phyloP scores from a whole-genome alignment of 1,139 yeast species.

The Wickerhamomyces sp. region DNA sequence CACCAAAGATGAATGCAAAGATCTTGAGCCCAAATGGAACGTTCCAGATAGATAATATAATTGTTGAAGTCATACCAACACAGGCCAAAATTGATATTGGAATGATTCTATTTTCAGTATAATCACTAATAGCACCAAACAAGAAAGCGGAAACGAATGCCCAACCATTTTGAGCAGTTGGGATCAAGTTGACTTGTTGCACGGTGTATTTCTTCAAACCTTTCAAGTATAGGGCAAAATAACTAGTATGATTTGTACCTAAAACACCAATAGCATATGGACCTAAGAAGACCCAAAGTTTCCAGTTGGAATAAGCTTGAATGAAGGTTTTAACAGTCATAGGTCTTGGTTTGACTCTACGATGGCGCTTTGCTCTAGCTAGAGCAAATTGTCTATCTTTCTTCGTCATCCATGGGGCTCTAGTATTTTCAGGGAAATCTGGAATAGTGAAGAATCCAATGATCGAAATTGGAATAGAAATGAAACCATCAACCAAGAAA shows the following conservation, averaged over 20 bases:
- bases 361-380: constrained; percentile 4
- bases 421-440: constrained; percentile 38
- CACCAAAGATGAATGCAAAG: constrained; percentile 4
- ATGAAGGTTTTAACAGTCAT: constrained; percentile 1
- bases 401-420: constrained; percentile 6
- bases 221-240: constrained; percentile 20
- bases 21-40: constrained; percentile 3
- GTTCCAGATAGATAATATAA: constrained; percentile 2
- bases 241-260: constrained; percentile 5
- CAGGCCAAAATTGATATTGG: not conserved
- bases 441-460: constrained; percentile 26
- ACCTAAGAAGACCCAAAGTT: constrained; percentile 3
- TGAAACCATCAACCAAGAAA: constrained; percentile 30
- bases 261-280: constrained; percentile 3
- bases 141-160: constrained; percentile 3
- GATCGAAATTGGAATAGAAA: constrained; percentile 29
- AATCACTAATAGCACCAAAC: constrained; percentile 4
- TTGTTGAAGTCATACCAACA: not conserved
- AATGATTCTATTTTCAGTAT: constrained; percentile 1
- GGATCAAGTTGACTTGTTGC: constrained; percentile 23
- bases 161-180: constrained; percentile 18
- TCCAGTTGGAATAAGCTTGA: constrained; percentile 1
- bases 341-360: constrained; percentile 2
- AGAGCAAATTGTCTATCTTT: constrained; percentile 9
- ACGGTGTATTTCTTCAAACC: constrained; percentile 18